Base-by-base conservation (phyloP, 129 eudicot genomes). In the Chrysanthemum lavandulifolium region DNA sequence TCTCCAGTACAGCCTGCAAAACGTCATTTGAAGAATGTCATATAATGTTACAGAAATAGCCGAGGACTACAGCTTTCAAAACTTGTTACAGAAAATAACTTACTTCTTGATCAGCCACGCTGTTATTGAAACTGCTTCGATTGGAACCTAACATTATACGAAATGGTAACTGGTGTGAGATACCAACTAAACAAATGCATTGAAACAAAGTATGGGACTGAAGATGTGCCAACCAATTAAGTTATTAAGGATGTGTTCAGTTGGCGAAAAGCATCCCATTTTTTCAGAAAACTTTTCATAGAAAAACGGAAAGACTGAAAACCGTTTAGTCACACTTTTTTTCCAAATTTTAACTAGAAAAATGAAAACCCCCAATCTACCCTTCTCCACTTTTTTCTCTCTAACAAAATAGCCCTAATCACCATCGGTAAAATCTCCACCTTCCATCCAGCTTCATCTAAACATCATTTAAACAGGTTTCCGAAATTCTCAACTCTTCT, bases 21-120 rank as follows among this genome's bases (percentile, higher is more conserved):
- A 77, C 10, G 57, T 58, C 69, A 80, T 55, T 58, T 33, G 57
- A 67, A 75, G 61, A 75, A 61, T 33, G 65, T 18, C 27, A 67
- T 27, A 16, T 57, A 53, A 5, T 53, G 14, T 4, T 53, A 31
- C 49, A 0, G 49, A 62, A 13, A 29, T 62, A 62, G 67, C 31
- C 8, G 33, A 62, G 21, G 7, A 59, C 19, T 47, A 27, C 59
- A 18, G 27, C 7, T 60, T 47, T 48, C 14, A 47, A 57, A 47
- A 47, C 52, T 49, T 36, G 45, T 60, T 6, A 19, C 55, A 12
- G 73, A 31, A 15, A 45, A 61, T 55, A 40, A 40, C 87, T 49
- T 85, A 95, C 99, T 79, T 85, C 88, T 79, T 91, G 87, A 82
- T 88, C 99, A 61, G 97, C 95, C 27, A 95, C 97, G 19, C 86